Evolutionary conservation across 1,284 basidiomycete genomes (phyloP), one percentile per base, ranked within the genome.

Genomic region (Leccinum ponderosum): DNA sequence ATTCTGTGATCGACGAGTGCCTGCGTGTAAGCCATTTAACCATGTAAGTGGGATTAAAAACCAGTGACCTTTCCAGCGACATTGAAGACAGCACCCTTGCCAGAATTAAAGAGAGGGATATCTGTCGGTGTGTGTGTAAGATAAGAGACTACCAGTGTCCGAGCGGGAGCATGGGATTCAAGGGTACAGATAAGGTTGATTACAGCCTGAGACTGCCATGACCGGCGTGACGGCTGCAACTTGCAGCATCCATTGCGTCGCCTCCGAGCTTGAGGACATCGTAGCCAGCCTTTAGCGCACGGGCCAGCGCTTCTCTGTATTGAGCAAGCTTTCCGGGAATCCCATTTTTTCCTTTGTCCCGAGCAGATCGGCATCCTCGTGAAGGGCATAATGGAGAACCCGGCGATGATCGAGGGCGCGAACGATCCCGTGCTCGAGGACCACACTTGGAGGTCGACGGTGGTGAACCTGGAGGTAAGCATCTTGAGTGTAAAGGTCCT

Each of bases 61-160:
- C 22, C 1, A 8, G 69, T 61, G 60, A 90, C 89, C 80, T 91
- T 91, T 29, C 91, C 90, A 8, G 78, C 89, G 6, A 83, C 76
- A 66, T 93, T 93, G 77, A 92, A 93, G 4, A 93, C 91, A 9
- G 91, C 87, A 8, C 91, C 91, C 68, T 88, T 90, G 7, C 83
- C 90, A 6, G 87, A 77, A 67, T 94, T 94, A 77, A 94, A 94
- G 7, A 94, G 75, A 3, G 87, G 85, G 62, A 83, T 85, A 68
- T 94, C 91, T 91, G 39, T 55, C 55, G 35, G 56, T 31, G 12
- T 35, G 6, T 1, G 33, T 54, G 29, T 22, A 22, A 22, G 22
- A 22, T 22, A 55, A 6, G 12, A 35, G 6, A 15, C 15, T 15
- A 11, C 2, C 4, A 8, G 15, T 51, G 5, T 33, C 8, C 6